Percentiles rank a stretch among this genome's conserved stretches.
Evolutionary conservation across 805 yeast species (phyloP).

Genomic region (Candida ovalis): DNA sequence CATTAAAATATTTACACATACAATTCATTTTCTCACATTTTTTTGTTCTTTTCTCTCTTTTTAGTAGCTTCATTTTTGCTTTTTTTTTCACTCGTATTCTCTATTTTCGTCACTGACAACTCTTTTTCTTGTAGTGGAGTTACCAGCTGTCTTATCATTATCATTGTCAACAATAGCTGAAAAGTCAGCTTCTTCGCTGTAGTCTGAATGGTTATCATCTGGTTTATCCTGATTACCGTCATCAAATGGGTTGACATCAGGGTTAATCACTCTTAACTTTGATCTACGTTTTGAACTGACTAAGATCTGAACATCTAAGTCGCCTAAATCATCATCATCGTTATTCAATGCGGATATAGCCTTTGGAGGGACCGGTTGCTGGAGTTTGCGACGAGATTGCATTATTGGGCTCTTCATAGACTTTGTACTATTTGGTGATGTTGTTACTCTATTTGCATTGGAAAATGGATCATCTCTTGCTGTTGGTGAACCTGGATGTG

Average conservation of each 20-base stretch:
- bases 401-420: background rate
- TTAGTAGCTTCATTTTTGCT: no score
- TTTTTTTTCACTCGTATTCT: constrained; percentile 8
- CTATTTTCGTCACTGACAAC: constrained; percentile 28
- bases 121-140: constrained; percentile 22
- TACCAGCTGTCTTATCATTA: background rate
- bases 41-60: no score
- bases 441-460: background rate
- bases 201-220: constrained; percentile 1
- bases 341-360: constrained; percentile 12
- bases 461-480: background rate
- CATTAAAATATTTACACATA: no score
- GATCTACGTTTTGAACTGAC: constrained; percentile 65
- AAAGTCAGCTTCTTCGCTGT: constrained; percentile 1
- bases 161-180: background rate
- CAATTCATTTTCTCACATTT: no score
- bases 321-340: constrained; percentile 38
- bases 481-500: constrained; percentile 6
- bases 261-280: constrained; percentile 58
- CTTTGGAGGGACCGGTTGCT: background rate
- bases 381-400: background rate
- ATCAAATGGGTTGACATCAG: constrained; percentile 34
- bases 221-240: constrained; percentile 3
- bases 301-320: constrained; percentile 66
- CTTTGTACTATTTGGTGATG: background rate